phyloP scores from a whole-genome alignment of 2,329 filamentous ascomycete species.

The Curvularia hawaiiensis region DNA sequence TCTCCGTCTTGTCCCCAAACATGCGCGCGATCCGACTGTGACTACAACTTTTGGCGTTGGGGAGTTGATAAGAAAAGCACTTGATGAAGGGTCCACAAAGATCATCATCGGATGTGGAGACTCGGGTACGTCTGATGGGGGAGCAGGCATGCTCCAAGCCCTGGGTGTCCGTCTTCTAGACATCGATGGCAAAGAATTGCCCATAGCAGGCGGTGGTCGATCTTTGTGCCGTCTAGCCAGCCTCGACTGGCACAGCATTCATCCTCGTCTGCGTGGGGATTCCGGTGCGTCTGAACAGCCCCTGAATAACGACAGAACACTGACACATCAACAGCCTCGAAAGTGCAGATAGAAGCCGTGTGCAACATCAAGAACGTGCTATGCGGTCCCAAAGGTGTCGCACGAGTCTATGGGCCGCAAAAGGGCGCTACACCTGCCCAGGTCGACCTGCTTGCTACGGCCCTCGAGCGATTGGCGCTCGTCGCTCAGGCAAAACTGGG shows the following conservation, averaged over 20 bases:
- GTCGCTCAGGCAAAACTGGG: slow-evolving; percentile 45
- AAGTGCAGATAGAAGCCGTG: slow-evolving; percentile 54
- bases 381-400: slow-evolving; percentile 56
- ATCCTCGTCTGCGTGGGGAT: slow-evolving; percentile 44
- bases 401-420: slow-evolving; percentile 58
- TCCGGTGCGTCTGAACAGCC: slow-evolving; percentile 20
- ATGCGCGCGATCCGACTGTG: slow-evolving; percentile 52
- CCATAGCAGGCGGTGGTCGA: slow-evolving; percentile 50
- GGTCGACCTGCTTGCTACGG: slow-evolving; percentile 50
- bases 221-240: slow-evolving; percentile 46
- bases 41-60: slow-evolving; percentile 61
- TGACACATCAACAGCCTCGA: slow-evolving; percentile 21
- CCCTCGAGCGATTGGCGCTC: slow-evolving; percentile 52
- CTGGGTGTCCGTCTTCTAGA: slow-evolving; percentile 55
- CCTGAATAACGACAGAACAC: neutral
- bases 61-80: slow-evolving; percentile 53
- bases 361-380: slow-evolving; percentile 60
- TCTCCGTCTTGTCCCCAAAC: slow-evolving; percentile 55
- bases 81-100: slow-evolving; percentile 53
- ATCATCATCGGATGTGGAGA: slow-evolving; percentile 61
- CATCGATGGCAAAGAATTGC: slow-evolving; percentile 44
- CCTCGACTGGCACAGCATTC: slow-evolving; percentile 50
- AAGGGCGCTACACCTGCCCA: slow-evolving; percentile 56
- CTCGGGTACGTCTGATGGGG: slow-evolving; percentile 60
- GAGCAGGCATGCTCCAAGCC: slow-evolving; percentile 60